These are phyloP conservation scores for Mycena belliarum DNA, from an alignment of 768 basidiomycete genomes.

Conservation along the genomic window DNA sequence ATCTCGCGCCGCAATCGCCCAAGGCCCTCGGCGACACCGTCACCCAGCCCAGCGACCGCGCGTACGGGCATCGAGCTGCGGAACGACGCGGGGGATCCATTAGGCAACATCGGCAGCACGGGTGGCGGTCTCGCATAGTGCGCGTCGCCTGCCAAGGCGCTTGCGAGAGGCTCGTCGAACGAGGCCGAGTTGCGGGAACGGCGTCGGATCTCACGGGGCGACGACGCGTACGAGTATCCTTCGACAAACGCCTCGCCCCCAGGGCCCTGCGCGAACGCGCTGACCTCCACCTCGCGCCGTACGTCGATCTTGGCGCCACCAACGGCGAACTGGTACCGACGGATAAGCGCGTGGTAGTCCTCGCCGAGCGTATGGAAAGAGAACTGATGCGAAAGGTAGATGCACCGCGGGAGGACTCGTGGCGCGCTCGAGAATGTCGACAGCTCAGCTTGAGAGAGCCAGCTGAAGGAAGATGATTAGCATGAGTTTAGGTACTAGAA, in stretches of 20 bases:
- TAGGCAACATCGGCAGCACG: slow-evolving; percentile 80
- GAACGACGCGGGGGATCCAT: slow-evolving; percentile 48
- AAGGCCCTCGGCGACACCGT: slow-evolving; percentile 61
- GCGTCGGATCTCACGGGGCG: slow-evolving; percentile 39
- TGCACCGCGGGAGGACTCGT: slow-evolving; percentile 63
- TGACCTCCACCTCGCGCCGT: slow-evolving; percentile 71
- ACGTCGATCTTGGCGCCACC: slow-evolving; percentile 65
- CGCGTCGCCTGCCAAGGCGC: slow-evolving; percentile 65
- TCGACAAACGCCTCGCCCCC: slow-evolving; percentile 54
- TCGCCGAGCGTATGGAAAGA: slow-evolving; percentile 74
- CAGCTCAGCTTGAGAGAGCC: slow-evolving; percentile 77
- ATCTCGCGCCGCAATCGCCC: slow-evolving; percentile 62
- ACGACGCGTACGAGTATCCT: slow-evolving; percentile 39
- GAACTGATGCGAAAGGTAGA: slow-evolving; percentile 88
- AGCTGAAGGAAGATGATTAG: slow-evolving; percentile 39
- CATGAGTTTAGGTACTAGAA: neutral
- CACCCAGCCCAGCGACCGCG: slow-evolving; percentile 38
- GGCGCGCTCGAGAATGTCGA: slow-evolving; percentile 66
- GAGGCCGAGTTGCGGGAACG: slow-evolving; percentile 43
- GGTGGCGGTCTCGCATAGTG: slow-evolving; percentile 49
- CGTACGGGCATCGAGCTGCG: slow-evolving; percentile 60
- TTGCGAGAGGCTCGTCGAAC: slow-evolving; percentile 79
- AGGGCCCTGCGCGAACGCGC: slow-evolving; percentile 22
- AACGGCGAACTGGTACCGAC: slow-evolving; percentile 61
- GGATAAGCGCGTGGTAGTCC: slow-evolving; percentile 79